Percentiles rank a stretch among this genome's conserved stretches.
Conservation (phyloP, 2,329 filamentous ascomycete genomes). For the Aureobasidium namibiae region DNA sequence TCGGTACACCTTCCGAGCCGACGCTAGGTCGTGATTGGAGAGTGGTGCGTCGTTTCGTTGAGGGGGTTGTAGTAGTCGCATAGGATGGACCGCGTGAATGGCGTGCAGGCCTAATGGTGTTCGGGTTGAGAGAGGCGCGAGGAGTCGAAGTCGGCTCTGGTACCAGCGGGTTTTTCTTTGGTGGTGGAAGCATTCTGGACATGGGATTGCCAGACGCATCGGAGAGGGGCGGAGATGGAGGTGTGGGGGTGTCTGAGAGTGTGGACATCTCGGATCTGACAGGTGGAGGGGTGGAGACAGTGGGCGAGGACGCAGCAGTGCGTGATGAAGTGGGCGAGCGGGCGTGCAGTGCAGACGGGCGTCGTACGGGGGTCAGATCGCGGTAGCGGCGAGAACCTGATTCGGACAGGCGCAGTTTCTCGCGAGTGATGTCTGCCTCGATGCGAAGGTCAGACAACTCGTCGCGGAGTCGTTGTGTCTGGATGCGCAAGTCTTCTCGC, state of each 20-base stretch:
- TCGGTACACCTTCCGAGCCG: constrained; percentile 36
- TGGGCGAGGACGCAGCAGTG: constrained; percentile 78
- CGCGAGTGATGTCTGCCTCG: constrained; percentile 86
- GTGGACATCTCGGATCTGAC: constrained; percentile 54
- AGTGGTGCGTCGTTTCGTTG: constrained; percentile 38
- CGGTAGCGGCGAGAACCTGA: constrained; percentile 18
- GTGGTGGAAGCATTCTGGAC: constrained; percentile 31
- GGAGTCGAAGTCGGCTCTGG: constrained; percentile 47
- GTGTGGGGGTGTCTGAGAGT: constrained; percentile 63
- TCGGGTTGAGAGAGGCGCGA: constrained; percentile 35
- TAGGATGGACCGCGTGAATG: constrained; percentile 54
- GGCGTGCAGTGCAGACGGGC: constrained; percentile 1
- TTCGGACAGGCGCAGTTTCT: constrained; percentile 75
- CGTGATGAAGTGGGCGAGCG: constrained; percentile 68
- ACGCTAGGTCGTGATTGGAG: constrained; percentile 29
- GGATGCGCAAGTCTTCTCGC: constrained; percentile 78
- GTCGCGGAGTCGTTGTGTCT: constrained; percentile 79
- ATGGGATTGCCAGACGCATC: constrained; percentile 60
- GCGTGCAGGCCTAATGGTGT: constrained; percentile 34
- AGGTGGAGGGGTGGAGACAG: constrained; percentile 75
- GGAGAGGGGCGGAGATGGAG: constrained; percentile 88
- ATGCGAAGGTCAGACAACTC: constrained; percentile 91
- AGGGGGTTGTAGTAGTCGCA: constrained; percentile 28
- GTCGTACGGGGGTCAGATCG: constrained; percentile 18
- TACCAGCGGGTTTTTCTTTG: constrained; percentile 38